These are phyloP conservation scores for Pleurotus giganteus DNA, from an alignment of 768 basidiomycete species.

Conservation along the genomic window DNA sequence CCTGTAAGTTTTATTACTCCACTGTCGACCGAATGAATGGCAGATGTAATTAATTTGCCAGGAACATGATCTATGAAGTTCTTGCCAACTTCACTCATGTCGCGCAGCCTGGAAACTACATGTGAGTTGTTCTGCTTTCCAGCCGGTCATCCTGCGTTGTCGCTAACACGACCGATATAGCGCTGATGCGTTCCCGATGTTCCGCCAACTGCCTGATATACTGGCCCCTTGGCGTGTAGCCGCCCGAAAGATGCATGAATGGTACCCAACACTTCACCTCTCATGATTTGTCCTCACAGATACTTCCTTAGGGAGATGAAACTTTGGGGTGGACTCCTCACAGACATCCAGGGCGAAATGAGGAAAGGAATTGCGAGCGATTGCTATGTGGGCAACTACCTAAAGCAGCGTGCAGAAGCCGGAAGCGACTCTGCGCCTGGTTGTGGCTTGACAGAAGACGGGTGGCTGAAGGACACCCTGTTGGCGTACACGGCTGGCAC, in stretches of 20 bases:
- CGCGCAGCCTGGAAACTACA: slow-evolving; percentile 6
- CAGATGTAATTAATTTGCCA: not conserved
- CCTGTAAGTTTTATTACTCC: slow-evolving; percentile 16
- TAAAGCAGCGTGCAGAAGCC: slow-evolving; percentile 20
- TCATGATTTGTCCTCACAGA: not conserved
- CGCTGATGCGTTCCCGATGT: slow-evolving; percentile 8
- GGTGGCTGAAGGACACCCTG: slow-evolving; percentile 27
- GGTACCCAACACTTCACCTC: slow-evolving; percentile 12
- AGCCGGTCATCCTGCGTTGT: not conserved
- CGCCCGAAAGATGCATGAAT: slow-evolving; percentile 17
- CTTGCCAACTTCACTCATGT: slow-evolving; percentile 8
- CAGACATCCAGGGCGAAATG: slow-evolving; percentile 20
- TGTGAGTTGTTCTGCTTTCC: not conserved
- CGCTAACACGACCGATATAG: not conserved
- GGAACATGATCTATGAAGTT: slow-evolving; percentile 11
- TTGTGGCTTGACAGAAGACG: slow-evolving; percentile 23
- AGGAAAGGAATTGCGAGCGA: slow-evolving; percentile 17
- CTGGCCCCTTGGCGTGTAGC: slow-evolving; percentile 3
- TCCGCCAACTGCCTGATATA: slow-evolving; percentile 1
- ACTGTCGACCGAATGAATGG: not conserved
- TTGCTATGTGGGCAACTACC: slow-evolving; percentile 20
- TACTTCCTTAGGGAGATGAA: slow-evolving; percentile 22
- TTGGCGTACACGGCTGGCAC: slow-evolving; percentile 26
- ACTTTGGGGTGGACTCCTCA: slow-evolving; percentile 24
- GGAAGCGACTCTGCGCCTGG: slow-evolving; percentile 22